phyloP scores from a whole-genome alignment of 345 rosid species.

The Fremontodendron californicum region DNA sequence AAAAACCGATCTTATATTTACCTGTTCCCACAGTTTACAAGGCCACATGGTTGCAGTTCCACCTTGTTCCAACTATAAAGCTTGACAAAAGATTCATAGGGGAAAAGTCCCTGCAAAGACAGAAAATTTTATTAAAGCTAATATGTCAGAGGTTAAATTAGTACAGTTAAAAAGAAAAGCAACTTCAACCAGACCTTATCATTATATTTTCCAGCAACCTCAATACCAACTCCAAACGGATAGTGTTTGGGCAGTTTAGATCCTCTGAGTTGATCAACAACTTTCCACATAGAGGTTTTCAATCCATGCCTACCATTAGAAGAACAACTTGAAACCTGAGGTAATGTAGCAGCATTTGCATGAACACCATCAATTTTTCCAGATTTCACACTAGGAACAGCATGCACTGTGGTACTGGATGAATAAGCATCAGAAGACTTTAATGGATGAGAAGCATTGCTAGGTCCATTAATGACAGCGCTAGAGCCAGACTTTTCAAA shows the following conservation, averaged over 20 bases:
- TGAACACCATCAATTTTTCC: slow-evolving; percentile 33
- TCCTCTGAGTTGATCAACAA: slow-evolving; percentile 63
- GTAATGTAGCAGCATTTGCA: slow-evolving; percentile 27
- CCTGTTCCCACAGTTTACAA: slow-evolving; percentile 93
- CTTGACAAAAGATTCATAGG: slow-evolving; percentile 76
- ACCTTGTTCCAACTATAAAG: slow-evolving; percentile 62
- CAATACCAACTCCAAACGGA: slow-evolving; percentile 30
- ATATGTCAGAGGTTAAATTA: not conserved
- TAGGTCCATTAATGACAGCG: slow-evolving; percentile 21
- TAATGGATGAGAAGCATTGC: slow-evolving; percentile 26
- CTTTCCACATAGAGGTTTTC: slow-evolving; percentile 60
- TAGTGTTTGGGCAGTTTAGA: slow-evolving; percentile 38
- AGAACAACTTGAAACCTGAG: slow-evolving; percentile 27
- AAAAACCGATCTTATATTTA: slow-evolving; percentile 22
- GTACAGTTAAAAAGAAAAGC: not conserved
- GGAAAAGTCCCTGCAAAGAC: slow-evolving; percentile 63
- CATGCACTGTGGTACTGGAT: slow-evolving; percentile 24
- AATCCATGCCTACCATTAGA: slow-evolving; percentile 39
- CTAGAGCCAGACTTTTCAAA: slow-evolving; percentile 27
- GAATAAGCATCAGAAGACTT: slow-evolving; percentile 34
- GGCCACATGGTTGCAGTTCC: slow-evolving; percentile 81
- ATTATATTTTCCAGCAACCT: slow-evolving; percentile 47
- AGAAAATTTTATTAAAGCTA: slow-evolving; percentile 15
- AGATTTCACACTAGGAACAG: slow-evolving; percentile 33
- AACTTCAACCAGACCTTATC: slow-evolving; percentile 51